Percentiles rank a stretch among this genome's conserved stretches.
Evolutionary conservation across 495 filamentous ascomycete genomes (phyloP).

Genomic region (Xylaria grammica): DNA sequence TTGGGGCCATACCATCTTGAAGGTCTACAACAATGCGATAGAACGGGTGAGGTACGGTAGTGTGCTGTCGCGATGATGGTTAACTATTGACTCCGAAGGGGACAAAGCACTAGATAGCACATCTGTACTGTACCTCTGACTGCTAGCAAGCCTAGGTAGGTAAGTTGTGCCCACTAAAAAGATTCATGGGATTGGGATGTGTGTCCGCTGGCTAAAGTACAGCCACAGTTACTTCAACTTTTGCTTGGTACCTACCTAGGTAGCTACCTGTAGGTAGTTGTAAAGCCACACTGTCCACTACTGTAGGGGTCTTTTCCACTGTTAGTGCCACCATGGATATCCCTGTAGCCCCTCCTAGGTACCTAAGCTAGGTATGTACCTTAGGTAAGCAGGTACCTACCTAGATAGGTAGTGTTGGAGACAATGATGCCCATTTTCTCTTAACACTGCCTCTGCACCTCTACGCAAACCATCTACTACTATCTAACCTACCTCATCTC

Average conservation of each 20-base stretch:
- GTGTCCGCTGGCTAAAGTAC: not conserved
- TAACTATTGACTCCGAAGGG: not conserved
- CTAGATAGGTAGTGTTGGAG: no score
- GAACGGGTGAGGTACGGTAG: constrained; percentile 21
- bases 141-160: not conserved
- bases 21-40: not conserved
- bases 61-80: constrained; percentile 22
- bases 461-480: not conserved
- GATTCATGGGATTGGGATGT: not conserved
- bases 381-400: no score
- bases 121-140: no score
- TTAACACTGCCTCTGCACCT: not conserved
- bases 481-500: no score
- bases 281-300: no score
- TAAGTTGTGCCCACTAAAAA: constrained; percentile 18
- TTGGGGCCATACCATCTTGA: constrained; percentile 31
- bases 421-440: constrained; percentile 5
- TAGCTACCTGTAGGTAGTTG: not conserved
- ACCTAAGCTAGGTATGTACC: no score
- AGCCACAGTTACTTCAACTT: not conserved
- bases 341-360: constrained; percentile 1
- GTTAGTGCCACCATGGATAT: no score
- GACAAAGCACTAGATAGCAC: not conserved
- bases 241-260: no score
- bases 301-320: no score